phyloP scores from a whole-genome alignment of 768 basidiomycete genomes.

The Boletus tylopilopsis region DNA sequence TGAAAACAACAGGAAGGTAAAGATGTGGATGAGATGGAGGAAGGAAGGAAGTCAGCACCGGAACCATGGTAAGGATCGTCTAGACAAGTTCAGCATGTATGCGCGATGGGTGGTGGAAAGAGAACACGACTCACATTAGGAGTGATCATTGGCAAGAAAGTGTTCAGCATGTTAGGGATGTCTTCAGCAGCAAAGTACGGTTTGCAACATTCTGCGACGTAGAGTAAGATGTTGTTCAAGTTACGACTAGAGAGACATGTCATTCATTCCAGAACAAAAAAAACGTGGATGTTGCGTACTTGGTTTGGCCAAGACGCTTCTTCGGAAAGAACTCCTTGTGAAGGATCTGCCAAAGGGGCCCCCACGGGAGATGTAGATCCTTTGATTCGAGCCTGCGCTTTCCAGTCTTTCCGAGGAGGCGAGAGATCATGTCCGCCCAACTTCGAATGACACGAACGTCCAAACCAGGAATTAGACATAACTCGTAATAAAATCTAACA shows the following conservation, averaged over 20 bases:
- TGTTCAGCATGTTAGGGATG: conserved; percentile 66
- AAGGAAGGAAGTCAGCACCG: conserved; percentile 75
- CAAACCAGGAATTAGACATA: conserved; percentile 72
- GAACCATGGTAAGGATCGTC: conserved; percentile 68
- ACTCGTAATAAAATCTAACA: conserved; percentile 70
- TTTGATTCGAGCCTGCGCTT: conserved; percentile 62
- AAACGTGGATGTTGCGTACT: conserved; percentile 40
- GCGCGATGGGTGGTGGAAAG: not conserved
- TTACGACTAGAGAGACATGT: conserved; percentile 44
- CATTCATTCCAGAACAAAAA: conserved; percentile 3
- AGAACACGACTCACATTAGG: conserved; percentile 50
- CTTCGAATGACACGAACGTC: conserved; percentile 66
- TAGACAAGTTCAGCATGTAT: conserved; percentile 25
- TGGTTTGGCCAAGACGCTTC: conserved; percentile 53
- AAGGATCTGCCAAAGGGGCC: conserved; percentile 69
- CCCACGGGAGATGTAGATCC: conserved; percentile 72
- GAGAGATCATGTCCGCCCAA: conserved; percentile 78
- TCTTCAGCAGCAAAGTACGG: conserved; percentile 65
- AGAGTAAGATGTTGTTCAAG: conserved; percentile 67
- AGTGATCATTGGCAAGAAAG: conserved; percentile 68
- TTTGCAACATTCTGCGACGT: conserved; percentile 68
- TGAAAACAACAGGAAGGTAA: conserved; percentile 71
- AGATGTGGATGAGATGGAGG: conserved; percentile 62
- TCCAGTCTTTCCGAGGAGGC: conserved; percentile 65
- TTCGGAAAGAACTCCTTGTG: conserved; percentile 76